Base-by-base conservation (phyloP, 2,329 filamentous ascomycete species). In the Cryphonectria japonica region DNA sequence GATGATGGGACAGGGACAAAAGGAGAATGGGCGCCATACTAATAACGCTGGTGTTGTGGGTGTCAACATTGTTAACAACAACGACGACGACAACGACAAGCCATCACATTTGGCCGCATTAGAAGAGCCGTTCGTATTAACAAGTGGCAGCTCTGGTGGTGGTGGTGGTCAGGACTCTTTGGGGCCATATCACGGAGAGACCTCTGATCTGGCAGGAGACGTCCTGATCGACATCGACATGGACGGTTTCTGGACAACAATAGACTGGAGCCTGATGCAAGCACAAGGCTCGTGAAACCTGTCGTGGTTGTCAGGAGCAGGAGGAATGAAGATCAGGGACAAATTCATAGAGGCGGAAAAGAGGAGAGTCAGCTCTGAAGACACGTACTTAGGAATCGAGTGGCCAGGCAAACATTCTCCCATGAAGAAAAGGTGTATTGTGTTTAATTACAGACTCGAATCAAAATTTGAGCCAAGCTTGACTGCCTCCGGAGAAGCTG, bases 181-280 rank as follows among this genome's bases (percentile, higher is more conserved):
- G 2, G n/a, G 3, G 4, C 5, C 5, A 4, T 14, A 11, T 29
- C 52, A 32, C 4, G n/a, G 26, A 57, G n/a, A 57, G n/a, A 29
- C 0, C 6, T 34, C 64, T 19, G 64, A 67, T 14, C 26, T 67
- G n/a, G 13, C 32, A 34, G 57, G 34, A 2, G 59, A 62, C 34
- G 16, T 11, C 13, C 22, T 43, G 22, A 43, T 63, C 32, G 57
- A 66, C 9, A 41, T 34, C 3, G 64, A 67, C 22, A 54, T 67
- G 57, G 43, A 16, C 7, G 54, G 63, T 16, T 67, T 66, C 5
- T 63, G 64, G 69, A 67, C 57, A 1, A 54, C 64, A 2, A 29
- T 67, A 19, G 69, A 70, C 57, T 70, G 69, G 69, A 70, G 54
- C 13, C 57, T 59, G 32, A 61, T 61, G 29, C 5, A 39, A 22